These are phyloP conservation scores for Terfezia claveryi DNA, from an alignment of 495 filamentous ascomycete genomes.

Conservation along the genomic window DNA sequence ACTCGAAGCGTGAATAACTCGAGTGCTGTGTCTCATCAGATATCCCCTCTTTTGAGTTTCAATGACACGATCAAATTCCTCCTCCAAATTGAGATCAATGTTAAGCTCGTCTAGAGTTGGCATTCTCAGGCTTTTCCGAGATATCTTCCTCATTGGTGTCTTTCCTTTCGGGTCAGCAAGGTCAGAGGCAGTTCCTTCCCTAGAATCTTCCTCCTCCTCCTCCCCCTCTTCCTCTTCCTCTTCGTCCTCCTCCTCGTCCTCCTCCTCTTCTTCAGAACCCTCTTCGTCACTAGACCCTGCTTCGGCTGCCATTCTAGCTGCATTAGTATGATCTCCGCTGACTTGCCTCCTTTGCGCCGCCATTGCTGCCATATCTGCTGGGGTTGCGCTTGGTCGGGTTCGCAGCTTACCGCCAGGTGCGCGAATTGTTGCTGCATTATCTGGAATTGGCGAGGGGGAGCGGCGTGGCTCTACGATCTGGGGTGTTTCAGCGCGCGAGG, in stretches of 20 bases:
- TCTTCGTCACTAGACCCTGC: conserved; percentile 22
- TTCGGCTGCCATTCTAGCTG: conserved; percentile 13
- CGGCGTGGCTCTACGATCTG: conserved; percentile 3
- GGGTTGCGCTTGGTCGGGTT: conserved; percentile 69
- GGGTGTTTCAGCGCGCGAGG: conserved; percentile 30
- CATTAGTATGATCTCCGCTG: conserved; percentile 30
- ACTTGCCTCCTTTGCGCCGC: conserved; percentile 66
- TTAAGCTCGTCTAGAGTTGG: conserved; percentile 43
- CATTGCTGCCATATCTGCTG: conserved; percentile 68
- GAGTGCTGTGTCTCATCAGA: conserved; percentile 95
- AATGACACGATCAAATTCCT: conserved; percentile 87
- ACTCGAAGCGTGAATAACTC: conserved; percentile 75
- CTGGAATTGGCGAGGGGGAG: conserved; percentile 36
- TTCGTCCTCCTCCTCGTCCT: conserved; percentile 17
- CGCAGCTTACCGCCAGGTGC: conserved; percentile 72
- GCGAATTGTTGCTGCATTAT: conserved; percentile 65
- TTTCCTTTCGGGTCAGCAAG: conserved; percentile 16
- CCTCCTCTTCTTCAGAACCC: conserved; percentile 20
- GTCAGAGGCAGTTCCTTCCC: conserved; percentile 13
- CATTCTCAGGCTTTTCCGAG: conserved; percentile 35
- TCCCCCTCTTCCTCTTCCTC: conserved; percentile 22
- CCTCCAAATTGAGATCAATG: conserved; percentile 61
- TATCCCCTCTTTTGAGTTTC: conserved; percentile 99
- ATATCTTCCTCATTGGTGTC: conserved; percentile 30
- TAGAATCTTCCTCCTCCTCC: conserved; percentile 20